Base-by-base conservation (phyloP, 2,329 filamentous ascomycete species). In the Penicillium sp. region DNA sequence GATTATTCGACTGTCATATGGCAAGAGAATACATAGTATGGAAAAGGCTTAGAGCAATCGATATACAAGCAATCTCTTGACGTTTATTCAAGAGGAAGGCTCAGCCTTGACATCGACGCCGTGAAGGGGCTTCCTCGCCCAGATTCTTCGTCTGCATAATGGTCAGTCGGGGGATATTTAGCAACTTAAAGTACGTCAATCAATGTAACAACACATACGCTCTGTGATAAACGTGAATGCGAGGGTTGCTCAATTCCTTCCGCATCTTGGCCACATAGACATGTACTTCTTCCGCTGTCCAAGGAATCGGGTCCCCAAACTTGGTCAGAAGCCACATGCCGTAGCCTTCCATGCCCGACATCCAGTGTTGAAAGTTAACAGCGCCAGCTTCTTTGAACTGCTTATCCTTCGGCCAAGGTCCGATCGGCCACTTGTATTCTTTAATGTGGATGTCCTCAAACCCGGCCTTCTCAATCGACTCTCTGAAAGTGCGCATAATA, bases 331-430 rank as follows among this genome's bases (percentile, higher is more conserved):
- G 48, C 44, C 54, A 61, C 57, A 63, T 58, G 1, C 50, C 54
- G 43, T 53, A 62, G 5, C 61, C 61, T 22, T 63, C 60, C 33
- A 63, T 46, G 2, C 60, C 61, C 30, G 54, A 40, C 10, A 44
- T 49, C 60, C 60, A 62, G 11, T 63, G 57, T 24, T 46, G 31
- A 20, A 30, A 50, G 25, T 48, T 48, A 45, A 51, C 74, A 9
- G 48, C 39, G 5, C 79, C 80, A 2, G 82, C 60, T 44, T 64
- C 53, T 41, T 66, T 64, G 28, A 65, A 50, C 18, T 40, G 46
- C 16, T 50, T 46, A 46, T 68, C 62, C 36, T 56, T 61, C 5
- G 61, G 58, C 66, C 66, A 69, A 1, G 57, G 40, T 1, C 65
- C 66, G 25, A 70, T 57, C 5, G 63, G 63, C 5, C 62, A 48